Conservation (phyloP, 2,329 filamentous ascomycete species). For the Penicillium sp. region DNA sequence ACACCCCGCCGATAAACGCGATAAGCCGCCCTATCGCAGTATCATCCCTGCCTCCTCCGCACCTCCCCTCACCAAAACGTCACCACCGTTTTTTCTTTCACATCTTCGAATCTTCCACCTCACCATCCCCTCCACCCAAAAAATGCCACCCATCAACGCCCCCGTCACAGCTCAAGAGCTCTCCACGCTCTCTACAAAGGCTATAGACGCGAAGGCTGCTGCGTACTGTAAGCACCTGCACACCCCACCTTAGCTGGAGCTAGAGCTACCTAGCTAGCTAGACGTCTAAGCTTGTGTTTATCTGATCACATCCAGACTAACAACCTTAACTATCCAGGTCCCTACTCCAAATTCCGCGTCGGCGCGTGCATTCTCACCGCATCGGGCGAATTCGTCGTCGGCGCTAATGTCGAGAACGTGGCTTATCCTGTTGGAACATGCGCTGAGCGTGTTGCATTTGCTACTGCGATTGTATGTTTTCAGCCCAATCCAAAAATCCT, state of each 20-base stretch:
- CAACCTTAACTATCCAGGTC: conserved; percentile 55
- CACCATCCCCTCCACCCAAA: background rate
- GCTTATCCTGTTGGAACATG: conserved; percentile 94
- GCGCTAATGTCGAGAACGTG: conserved; percentile 93
- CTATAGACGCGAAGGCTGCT: conserved; percentile 72
- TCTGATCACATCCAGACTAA: background rate
- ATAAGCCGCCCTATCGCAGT: background rate
- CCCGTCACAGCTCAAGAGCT: conserved; percentile 69
- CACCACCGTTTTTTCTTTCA: background rate
- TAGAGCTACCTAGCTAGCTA: background rate
- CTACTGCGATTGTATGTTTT: conserved; percentile 68
- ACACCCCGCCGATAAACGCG: conserved; percentile 1
- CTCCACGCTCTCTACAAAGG: conserved; percentile 64
- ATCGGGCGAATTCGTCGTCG: conserved; percentile 65
- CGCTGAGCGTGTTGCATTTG: conserved; percentile 89
- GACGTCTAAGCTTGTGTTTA: too few relatives aligned
- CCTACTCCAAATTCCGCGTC: conserved; percentile 90
- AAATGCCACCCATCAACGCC: conserved; percentile 6
- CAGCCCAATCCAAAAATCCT: too few relatives aligned
- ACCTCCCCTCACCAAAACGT: background rate
- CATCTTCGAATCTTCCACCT: background rate
- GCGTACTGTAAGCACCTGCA: conserved; percentile 75
- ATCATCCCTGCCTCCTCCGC: conserved; percentile 4
- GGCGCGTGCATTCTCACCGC: conserved; percentile 76
- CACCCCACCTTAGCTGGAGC: background rate